These are phyloP conservation scores for Pterulicium gracile DNA, from an alignment of 1,284 basidiomycete genomes.

Conservation along the genomic window DNA sequence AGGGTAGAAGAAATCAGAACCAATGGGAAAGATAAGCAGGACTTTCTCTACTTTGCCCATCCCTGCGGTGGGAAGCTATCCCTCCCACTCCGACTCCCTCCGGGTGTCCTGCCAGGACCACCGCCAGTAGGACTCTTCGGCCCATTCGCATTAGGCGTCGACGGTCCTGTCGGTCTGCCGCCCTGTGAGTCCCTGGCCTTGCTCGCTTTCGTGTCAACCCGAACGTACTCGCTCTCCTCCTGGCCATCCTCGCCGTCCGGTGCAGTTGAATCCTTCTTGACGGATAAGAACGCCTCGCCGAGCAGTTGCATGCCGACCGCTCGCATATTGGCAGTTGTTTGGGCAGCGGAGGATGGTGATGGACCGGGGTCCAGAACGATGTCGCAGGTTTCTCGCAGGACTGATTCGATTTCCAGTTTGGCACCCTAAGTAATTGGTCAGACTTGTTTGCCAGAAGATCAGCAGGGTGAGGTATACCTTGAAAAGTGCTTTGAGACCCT, in stretches of 20 bases:
- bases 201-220: constrained; percentile 67
- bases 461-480: constrained; percentile 40
- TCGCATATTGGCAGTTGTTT: constrained; percentile 34
- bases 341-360: constrained; percentile 48
- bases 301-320: constrained; percentile 79
- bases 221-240: constrained; percentile 74
- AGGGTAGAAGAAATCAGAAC: too few species aligned
- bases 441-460: background rate
- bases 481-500: constrained; percentile 88
- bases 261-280: constrained; percentile 53
- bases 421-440: constrained; percentile 49
- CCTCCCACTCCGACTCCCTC: too few species aligned
- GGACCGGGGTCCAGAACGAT: constrained; percentile 58
- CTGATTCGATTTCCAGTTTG: constrained; percentile 91
- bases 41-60: too few species aligned
- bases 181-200: constrained; percentile 32
- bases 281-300: constrained; percentile 62
- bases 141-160: too few species aligned
- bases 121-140: too few species aligned
- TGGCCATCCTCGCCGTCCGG: constrained; percentile 37
- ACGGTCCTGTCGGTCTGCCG: too few species aligned
- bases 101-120: too few species aligned
- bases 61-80: too few species aligned
- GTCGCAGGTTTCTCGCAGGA: constrained; percentile 91
- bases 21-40: too few species aligned